phyloP scores from a whole-genome alignment of 164 flowering plant genomes.

The Warburgia ugandensis region DNA sequence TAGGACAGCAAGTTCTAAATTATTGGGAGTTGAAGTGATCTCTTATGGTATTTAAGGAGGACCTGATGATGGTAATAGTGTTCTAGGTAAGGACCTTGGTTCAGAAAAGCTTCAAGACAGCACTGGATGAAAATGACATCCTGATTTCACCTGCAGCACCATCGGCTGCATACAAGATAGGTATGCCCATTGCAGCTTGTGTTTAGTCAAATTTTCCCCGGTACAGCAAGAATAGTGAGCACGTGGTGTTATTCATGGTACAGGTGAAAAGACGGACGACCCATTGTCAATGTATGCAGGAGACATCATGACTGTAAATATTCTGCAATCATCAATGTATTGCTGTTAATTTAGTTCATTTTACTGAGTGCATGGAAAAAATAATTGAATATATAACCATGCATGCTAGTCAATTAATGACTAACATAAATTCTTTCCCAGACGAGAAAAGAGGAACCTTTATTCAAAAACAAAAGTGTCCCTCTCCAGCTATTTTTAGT shows the following conservation, averaged over 20 bases:
- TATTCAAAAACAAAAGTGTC: too few species aligned
- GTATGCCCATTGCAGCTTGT: constrained; percentile 26
- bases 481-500: too few species aligned
- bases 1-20: not conserved
- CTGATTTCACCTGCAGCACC: constrained; percentile 96
- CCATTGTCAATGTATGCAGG: constrained; percentile 99
- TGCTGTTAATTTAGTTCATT: not conserved
- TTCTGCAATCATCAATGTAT: constrained; percentile 4
- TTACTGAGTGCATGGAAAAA: too few species aligned
- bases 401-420: too few species aligned
- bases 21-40: not conserved
- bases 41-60: not conserved
- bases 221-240: not conserved
- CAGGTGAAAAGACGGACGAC: constrained; percentile 92
- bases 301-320: constrained; percentile 92
- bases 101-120: constrained; percentile 51
- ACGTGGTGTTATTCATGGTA: constrained; percentile 2
- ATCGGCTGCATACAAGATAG: constrained; percentile 85
- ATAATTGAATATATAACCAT: too few species aligned
- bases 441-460: too few species aligned
- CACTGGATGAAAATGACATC: constrained; percentile 72
- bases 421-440: too few species aligned
- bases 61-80: constrained; percentile 26
- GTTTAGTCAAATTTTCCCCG: not conserved
- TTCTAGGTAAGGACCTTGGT: constrained; percentile 84